These are phyloP conservation scores for Pistacia integerrima DNA, from an alignment of 345 rosid genomes.

Conservation along the genomic window DNA sequence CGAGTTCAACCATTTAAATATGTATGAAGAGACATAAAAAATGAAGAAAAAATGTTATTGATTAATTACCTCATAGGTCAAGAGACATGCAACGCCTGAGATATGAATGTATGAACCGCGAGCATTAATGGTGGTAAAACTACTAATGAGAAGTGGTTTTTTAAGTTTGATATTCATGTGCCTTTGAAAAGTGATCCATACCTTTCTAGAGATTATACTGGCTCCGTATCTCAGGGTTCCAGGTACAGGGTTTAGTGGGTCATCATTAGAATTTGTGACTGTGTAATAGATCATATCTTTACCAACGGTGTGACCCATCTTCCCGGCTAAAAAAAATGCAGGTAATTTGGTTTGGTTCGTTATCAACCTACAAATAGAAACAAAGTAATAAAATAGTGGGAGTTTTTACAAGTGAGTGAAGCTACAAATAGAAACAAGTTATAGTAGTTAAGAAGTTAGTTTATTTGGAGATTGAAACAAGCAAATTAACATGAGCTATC, in stretches of 20 bases:
- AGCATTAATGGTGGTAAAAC: slow-evolving; percentile 76
- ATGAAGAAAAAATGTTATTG: background rate
- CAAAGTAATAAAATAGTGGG: no score
- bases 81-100: slow-evolving; percentile 57
- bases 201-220: slow-evolving; percentile 51
- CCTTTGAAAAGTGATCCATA: slow-evolving; percentile 70
- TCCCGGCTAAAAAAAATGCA: slow-evolving; percentile 36
- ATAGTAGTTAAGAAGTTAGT: no score
- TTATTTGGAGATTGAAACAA: no score
- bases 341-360: no score
- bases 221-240: slow-evolving; percentile 74
- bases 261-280: slow-evolving; percentile 67
- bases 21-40: no score
- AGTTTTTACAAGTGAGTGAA: no score
- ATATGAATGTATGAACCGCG: slow-evolving; percentile 61
- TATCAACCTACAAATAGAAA: no score
- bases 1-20: no score
- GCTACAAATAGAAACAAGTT: no score
- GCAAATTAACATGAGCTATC: no score
- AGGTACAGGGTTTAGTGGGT: slow-evolving; percentile 61
- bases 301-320: slow-evolving; percentile 66
- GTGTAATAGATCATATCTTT: slow-evolving; percentile 40
- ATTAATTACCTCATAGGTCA: slow-evolving; percentile 43
- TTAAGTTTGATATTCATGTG: slow-evolving; percentile 59
- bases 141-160: slow-evolving; percentile 60